These are phyloP conservation scores for Myriosclerotinia duriaeana DNA, from an alignment of 2,329 filamentous ascomycete species.

Conservation along the genomic window DNA sequence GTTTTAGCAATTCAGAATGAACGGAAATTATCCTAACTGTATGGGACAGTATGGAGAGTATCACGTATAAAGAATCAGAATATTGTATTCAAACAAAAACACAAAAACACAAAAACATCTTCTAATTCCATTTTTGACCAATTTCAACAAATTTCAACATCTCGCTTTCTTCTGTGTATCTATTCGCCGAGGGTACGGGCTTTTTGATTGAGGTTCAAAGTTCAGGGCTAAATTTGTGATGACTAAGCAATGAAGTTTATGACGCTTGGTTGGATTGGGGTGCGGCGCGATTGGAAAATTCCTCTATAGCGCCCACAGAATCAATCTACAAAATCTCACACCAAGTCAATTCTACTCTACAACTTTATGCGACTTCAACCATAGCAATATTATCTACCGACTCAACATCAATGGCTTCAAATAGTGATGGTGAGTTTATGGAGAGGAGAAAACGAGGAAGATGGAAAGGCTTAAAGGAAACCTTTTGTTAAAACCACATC, in stretches of 20 bases:
- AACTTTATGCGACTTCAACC: slow-evolving; percentile 15
- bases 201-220: slow-evolving; percentile 21
- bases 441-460: neutral
- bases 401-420: neutral
- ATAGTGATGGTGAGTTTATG: slow-evolving; percentile 16
- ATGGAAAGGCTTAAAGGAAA: neutral
- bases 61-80: too few species aligned
- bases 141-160: neutral
- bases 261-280: slow-evolving; percentile 6
- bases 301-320: slow-evolving; percentile 12
- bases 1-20: too few species aligned
- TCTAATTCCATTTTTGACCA: too few species aligned
- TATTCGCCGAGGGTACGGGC: slow-evolving; percentile 12
- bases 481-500: neutral
- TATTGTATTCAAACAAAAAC: too few species aligned
- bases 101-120: too few species aligned
- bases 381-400: slow-evolving; percentile 13
- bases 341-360: neutral
- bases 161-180: slow-evolving; percentile 14
- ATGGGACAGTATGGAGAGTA: too few species aligned
- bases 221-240: slow-evolving; percentile 24
- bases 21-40: too few species aligned
- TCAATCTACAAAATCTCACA: neutral
- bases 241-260: slow-evolving; percentile 13
- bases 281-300: slow-evolving; percentile 1